These are phyloP conservation scores for Alternaria triticimaculans DNA, from an alignment of 2,329 filamentous ascomycete species.

Conservation along the genomic window DNA sequence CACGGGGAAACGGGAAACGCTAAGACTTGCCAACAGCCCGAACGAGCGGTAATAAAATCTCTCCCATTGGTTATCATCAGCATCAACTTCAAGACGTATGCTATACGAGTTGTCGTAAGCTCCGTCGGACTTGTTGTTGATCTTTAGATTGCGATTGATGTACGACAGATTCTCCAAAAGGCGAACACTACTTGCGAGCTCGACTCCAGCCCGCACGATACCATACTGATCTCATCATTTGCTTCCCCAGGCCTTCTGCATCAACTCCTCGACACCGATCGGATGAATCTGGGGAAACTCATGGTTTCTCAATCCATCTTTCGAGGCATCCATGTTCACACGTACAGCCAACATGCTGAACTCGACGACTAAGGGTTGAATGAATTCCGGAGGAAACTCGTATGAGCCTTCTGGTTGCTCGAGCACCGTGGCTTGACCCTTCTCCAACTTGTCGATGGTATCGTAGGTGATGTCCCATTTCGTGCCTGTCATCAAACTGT, in stretches of 20 bases:
- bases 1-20: neutral
- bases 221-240: neutral
- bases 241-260: constrained; percentile 17
- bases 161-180: too few relatives aligned
- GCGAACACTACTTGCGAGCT: neutral
- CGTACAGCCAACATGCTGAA: constrained; percentile 14
- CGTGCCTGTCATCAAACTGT: neutral
- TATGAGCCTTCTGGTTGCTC: constrained; percentile 13
- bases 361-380: constrained; percentile 3
- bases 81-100: neutral
- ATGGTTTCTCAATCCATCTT: constrained; percentile 9
- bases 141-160: neutral
- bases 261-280: constrained; percentile 10
- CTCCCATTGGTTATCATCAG: neutral
- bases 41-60: neutral
- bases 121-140: neutral
- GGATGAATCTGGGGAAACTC: constrained; percentile 16
- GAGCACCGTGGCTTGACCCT: constrained; percentile 14
- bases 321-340: constrained; percentile 12
- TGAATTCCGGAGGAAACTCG: constrained; percentile 2
- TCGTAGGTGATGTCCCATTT: constrained; percentile 20
- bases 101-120: neutral
- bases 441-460: constrained; percentile 8
- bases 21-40: neutral
- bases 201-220: neutral